These are phyloP conservation scores for Malus fusca DNA, from an alignment of 306 rosid species.

Conservation along the genomic window DNA sequence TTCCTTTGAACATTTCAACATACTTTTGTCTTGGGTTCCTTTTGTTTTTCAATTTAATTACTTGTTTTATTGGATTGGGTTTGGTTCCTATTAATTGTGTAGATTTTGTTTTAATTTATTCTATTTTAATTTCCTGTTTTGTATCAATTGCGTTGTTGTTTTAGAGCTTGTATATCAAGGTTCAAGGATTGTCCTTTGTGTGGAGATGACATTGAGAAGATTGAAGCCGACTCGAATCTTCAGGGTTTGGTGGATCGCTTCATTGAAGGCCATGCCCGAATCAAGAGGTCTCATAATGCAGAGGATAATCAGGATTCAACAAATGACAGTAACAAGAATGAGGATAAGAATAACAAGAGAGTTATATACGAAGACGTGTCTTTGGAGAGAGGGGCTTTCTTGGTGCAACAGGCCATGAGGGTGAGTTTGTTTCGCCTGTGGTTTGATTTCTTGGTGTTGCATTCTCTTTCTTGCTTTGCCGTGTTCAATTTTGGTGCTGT, in stretches of 20 bases:
- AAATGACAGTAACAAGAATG: constrained; percentile 18
- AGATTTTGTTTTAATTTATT: too few relatives aligned
- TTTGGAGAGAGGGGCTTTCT: constrained; percentile 93
- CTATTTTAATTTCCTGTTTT: neutral
- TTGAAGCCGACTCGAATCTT: constrained; percentile 63
- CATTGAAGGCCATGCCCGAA: constrained; percentile 97
- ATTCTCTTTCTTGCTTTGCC: neutral
- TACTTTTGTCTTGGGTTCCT: neutral
- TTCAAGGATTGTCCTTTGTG: constrained; percentile 88
- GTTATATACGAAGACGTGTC: constrained; percentile 88
- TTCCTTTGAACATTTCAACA: too few relatives aligned
- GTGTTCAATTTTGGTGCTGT: neutral
- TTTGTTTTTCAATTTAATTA: neutral
- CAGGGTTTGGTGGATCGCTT: constrained; percentile 80
- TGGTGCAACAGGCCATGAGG: constrained; percentile 99
- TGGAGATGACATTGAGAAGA: constrained; percentile 83
- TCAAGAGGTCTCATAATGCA: constrained; percentile 56
- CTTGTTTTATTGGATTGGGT: too few relatives aligned
- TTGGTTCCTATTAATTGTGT: too few relatives aligned
- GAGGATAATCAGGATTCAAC: constrained; percentile 36
- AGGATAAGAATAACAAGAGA: constrained; percentile 28
- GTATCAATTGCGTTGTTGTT: neutral
- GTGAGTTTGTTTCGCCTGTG: constrained; percentile 26
- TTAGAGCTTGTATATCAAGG: constrained; percentile 70
- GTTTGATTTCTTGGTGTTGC: constrained; percentile 3